Evolutionary conservation across 371 early-diverging fungal species (phyloP).

Genomic region (Choanephora cucurbitarum): DNA sequence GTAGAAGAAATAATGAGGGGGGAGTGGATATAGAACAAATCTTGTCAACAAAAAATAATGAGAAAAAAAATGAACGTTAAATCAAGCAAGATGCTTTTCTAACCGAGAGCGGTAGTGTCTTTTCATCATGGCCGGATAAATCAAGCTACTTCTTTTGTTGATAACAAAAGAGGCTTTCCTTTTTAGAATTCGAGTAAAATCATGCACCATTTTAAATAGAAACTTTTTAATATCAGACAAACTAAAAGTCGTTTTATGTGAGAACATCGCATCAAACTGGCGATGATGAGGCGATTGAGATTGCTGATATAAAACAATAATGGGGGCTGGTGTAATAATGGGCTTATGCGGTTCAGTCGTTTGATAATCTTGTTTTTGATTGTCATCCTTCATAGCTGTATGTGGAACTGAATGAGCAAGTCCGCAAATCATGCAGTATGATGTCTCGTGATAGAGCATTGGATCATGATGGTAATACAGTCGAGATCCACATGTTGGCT

Average conservation of each 20-base stretch:
- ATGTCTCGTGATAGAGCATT: slow-evolving; percentile 7
- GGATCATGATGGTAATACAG: slow-evolving; percentile 17
- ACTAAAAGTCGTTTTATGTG: background rate
- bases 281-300: background rate
- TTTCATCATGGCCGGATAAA: background rate
- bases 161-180: background rate
- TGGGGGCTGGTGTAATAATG: background rate
- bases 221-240: background rate
- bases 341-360: background rate
- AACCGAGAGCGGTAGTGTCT: background rate
- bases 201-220: background rate
- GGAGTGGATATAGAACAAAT: background rate
- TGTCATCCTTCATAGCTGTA: slow-evolving; percentile 2
- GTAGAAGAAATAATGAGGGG: background rate
- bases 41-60: background rate
- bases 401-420: slow-evolving; percentile 11
- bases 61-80: background rate
- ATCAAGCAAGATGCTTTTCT: background rate
- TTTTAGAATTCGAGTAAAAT: background rate
- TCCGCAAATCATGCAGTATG: slow-evolving; percentile 22
- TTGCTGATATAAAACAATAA: background rate
- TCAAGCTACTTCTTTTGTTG: background rate
- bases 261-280: background rate
- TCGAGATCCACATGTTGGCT: slow-evolving; percentile 1
- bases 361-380: background rate